Conservation (phyloP, 2,329 filamentous ascomycete species). For the Chaetomiaceae sp. region DNA sequence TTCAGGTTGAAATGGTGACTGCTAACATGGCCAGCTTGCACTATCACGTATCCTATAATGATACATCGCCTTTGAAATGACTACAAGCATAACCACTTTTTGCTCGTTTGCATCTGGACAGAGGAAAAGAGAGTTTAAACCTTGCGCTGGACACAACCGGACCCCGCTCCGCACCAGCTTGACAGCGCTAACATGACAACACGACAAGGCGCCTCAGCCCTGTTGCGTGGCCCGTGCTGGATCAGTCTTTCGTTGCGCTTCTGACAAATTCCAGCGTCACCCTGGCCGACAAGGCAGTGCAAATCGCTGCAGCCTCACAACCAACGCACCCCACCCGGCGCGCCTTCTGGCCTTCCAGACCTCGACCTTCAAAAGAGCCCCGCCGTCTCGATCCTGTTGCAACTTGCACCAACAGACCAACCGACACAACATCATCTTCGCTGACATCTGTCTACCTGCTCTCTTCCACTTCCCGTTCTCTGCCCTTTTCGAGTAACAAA, state of each 20-base stretch:
- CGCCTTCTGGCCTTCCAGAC: too few relatives aligned
- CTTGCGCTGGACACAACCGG: neutral
- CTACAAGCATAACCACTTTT: too few relatives aligned
- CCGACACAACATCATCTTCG: neutral
- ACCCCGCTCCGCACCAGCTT: conserved; percentile 1
- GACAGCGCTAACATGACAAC: too few relatives aligned
- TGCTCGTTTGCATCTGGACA: too few relatives aligned
- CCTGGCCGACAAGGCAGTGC: conserved; percentile 18
- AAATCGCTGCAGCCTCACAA: conserved; percentile 22
- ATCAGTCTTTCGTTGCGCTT: conserved; percentile 41
- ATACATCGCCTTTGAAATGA: too few relatives aligned
- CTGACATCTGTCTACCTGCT: neutral
- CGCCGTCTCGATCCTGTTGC: too few relatives aligned
- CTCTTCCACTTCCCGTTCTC: neutral
- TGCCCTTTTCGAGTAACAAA: neutral
- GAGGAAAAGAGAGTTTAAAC: neutral
- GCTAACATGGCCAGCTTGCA: too few relatives aligned
- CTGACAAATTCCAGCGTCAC: conserved; percentile 38
- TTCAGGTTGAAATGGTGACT: too few relatives aligned
- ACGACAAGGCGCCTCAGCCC: conserved; percentile 23
- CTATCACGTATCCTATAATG: too few relatives aligned
- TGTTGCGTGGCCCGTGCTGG: conserved; percentile 25
- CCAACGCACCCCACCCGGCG: neutral
- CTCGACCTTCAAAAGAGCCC: too few relatives aligned
- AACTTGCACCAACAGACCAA: neutral